phyloP scores from a whole-genome alignment of 805 yeast genomes.

The Starmera quercuum region DNA sequence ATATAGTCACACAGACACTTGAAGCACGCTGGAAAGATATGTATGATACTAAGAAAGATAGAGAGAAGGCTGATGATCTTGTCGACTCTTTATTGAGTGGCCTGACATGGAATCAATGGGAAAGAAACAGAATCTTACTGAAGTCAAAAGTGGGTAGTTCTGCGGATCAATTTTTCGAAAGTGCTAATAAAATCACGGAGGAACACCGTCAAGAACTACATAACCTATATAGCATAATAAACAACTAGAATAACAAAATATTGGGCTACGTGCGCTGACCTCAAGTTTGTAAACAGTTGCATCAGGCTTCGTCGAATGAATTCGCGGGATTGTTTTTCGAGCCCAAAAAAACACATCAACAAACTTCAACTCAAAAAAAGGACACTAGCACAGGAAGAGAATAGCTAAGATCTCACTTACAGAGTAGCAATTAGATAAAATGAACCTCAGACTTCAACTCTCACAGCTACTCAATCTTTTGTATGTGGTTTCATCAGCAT shows the following conservation, averaged over 20 bases:
- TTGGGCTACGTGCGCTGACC: too few species aligned
- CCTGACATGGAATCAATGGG: constrained; percentile 18
- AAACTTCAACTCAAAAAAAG: neutral
- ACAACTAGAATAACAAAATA: neutral
- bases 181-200: neutral
- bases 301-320: neutral
- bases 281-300: neutral
- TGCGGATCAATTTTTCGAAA: neutral
- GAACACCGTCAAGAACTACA: neutral
- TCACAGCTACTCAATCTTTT: constrained; percentile 65
- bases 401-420: neutral
- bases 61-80: constrained; percentile 18
- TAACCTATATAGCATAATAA: neutral
- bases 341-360: neutral
- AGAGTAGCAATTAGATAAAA: constrained; percentile 13
- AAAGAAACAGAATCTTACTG: constrained; percentile 15
- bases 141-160: neutral
- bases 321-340: neutral
- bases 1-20: too few species aligned
- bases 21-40: too few species aligned
- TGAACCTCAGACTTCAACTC: constrained; percentile 56
- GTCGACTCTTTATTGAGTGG: constrained; percentile 18
- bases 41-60: constrained; percentile 1
- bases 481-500: constrained; percentile 81
- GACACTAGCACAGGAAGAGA: neutral